Conservation (phyloP, 2,329 filamentous ascomycete species). For the Fusarium sororula region DNA sequence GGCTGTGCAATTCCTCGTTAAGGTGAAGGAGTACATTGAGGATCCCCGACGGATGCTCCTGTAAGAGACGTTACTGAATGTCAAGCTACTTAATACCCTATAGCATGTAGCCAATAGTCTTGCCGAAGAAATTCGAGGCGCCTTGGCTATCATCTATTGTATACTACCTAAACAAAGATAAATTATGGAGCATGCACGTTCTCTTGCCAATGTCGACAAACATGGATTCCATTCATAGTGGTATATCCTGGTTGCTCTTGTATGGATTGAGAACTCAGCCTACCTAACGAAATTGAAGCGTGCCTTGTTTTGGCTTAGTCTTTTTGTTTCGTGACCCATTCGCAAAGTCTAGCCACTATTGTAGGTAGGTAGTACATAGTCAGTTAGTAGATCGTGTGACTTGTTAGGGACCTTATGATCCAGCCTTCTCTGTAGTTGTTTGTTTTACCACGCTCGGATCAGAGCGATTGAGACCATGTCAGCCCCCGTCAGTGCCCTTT, state of each 20-base stretch:
- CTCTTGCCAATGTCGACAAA: not conserved
- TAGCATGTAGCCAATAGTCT: conserved; percentile 11
- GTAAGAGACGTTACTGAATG: conserved; percentile 42
- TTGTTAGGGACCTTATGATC: not conserved
- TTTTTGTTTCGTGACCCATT: not conserved
- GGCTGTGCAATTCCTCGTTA: conserved; percentile 94
- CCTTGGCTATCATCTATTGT: conserved; percentile 22
- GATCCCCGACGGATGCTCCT: conserved; percentile 93
- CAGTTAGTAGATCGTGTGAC: not conserved
- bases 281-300: not conserved
- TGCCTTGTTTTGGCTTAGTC: not conserved
- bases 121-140: not conserved
- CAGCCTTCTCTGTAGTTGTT: not conserved
- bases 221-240: not conserved
- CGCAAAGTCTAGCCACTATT: not conserved
- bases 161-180: conserved; percentile 7
- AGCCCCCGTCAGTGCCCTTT: conserved; percentile 3
- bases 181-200: not conserved
- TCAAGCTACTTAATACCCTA: conserved; percentile 28
- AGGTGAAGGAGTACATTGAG: conserved; percentile 98
- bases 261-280: not conserved
- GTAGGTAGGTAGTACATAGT: not conserved
- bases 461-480: not conserved
- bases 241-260: not conserved
- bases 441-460: not conserved